Conservation (phyloP, 108 stramenopile genomes). For the Skeletonema potamos region DNA sequence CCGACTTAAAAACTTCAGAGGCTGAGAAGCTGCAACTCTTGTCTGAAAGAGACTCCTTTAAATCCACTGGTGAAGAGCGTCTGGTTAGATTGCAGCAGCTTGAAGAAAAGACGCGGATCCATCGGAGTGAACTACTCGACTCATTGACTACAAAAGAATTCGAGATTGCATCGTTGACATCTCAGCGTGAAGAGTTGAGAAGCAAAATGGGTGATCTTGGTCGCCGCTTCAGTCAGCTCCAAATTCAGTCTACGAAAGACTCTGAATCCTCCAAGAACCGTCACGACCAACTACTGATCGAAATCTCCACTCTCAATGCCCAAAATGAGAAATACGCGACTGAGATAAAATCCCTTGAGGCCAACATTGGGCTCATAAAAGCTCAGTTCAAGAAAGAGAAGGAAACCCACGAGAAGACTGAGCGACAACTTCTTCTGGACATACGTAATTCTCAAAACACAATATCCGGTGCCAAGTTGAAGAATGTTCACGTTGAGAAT, state of each 20-base stretch:
- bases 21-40: not conserved
- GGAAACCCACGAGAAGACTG: not conserved
- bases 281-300: not conserved
- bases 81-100: not conserved
- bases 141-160: slow-evolving; percentile 4
- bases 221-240: not conserved
- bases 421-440: not conserved
- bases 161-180: not conserved
- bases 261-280: not conserved
- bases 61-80: not conserved
- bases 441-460: not conserved
- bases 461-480: not conserved
- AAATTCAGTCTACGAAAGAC: not conserved
- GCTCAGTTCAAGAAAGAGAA: not conserved
- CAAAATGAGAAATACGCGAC: not conserved
- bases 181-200: not conserved
- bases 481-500: not conserved
- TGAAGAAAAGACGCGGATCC: not conserved
- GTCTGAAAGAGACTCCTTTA: not conserved
- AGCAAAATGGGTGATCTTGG: not conserved
- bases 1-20: not conserved
- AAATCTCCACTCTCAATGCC: not conserved
- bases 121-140: not conserved
- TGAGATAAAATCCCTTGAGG: not conserved
- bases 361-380: not conserved